Evolutionary conservation across 202 grass and related monocot genomes (phyloP).

Genomic region (Digitaria exilis): DNA sequence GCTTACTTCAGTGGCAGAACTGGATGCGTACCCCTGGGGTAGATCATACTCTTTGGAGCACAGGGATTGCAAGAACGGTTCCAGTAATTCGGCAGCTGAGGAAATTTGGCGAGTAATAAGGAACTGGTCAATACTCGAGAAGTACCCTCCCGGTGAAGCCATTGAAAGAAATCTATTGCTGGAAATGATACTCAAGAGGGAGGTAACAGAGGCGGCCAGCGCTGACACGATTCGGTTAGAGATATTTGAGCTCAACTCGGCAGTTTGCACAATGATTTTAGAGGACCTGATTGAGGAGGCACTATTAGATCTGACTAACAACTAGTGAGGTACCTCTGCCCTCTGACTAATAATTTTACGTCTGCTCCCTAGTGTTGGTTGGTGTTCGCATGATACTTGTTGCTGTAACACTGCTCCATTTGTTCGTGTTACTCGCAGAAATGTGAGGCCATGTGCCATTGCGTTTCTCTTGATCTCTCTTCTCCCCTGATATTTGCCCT

Average conservation of each 20-base stretch:
- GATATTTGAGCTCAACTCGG: conserved; percentile 54
- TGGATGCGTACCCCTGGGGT: conserved; percentile 54
- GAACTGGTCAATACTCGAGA: conserved; percentile 75
- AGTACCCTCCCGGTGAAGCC: conserved; percentile 36
- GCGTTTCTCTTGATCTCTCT: not conserved
- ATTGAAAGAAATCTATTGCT: conserved; percentile 54
- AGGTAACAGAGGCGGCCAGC: conserved; percentile 40
- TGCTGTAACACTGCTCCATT: conserved; percentile 59
- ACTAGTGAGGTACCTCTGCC: conserved; percentile 49
- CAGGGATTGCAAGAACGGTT: conserved; percentile 38
- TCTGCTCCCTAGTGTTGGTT: conserved; percentile 28
- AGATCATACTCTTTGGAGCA: conserved; percentile 7
- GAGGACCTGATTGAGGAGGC: conserved; percentile 71
- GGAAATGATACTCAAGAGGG: conserved; percentile 71
- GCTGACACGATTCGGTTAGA: conserved; percentile 44
- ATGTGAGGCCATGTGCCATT: conserved; percentile 45
- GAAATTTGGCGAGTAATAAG: conserved; percentile 77
- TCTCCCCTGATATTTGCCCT: conserved; percentile 17
- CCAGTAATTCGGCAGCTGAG: conserved; percentile 35
- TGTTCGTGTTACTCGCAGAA: conserved; percentile 38
- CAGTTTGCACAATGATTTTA: conserved; percentile 58
- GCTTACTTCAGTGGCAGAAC: conserved; percentile 46
- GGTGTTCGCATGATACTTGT: conserved; percentile 40
- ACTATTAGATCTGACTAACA: conserved; percentile 53
- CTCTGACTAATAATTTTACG: conserved; percentile 50